These are phyloP conservation scores for Scheffersomyces lignosus DNA, from an alignment of 805 yeast species.

Conservation along the genomic window DNA sequence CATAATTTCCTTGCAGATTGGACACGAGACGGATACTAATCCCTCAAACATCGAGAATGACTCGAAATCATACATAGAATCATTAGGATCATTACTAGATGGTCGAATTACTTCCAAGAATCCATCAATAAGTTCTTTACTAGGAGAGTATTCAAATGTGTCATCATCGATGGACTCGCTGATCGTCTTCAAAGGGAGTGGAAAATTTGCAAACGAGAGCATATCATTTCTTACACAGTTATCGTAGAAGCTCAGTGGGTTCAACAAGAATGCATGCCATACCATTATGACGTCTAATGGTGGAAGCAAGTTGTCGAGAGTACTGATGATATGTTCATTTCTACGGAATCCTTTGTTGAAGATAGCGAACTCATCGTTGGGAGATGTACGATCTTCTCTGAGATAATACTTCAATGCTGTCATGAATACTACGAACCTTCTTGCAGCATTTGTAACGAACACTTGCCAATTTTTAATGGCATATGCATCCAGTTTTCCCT, in stretches of 20 bases:
- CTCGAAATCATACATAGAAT: constrained; percentile 1
- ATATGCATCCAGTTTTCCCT: constrained; percentile 1
- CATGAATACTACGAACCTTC: constrained; percentile 20
- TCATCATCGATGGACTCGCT: constrained; percentile 7
- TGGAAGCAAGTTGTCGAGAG: constrained; percentile 9
- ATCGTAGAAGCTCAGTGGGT: constrained; percentile 16
- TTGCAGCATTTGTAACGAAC: constrained; percentile 20
- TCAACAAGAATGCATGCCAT: constrained; percentile 22
- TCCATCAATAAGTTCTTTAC: neutral
- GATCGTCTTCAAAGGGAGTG: constrained; percentile 7
- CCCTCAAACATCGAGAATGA: constrained; percentile 5
- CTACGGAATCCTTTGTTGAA: too few relatives aligned
- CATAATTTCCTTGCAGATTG: constrained; percentile 9
- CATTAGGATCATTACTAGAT: neutral
- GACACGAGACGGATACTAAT: constrained; percentile 11
- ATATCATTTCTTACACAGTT: constrained; percentile 11
- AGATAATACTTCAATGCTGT: constrained; percentile 10
- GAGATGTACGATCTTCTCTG: neutral
- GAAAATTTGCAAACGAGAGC: constrained; percentile 6
- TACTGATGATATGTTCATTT: too few relatives aligned
- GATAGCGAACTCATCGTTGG: too few relatives aligned
- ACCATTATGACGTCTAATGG: constrained; percentile 22
- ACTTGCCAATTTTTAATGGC: constrained; percentile 19
- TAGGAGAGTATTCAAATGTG: constrained; percentile 8
- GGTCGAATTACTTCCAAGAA: constrained; percentile 1